Conservation (phyloP, 140 eudicot species). For the Cichorium intybus region DNA sequence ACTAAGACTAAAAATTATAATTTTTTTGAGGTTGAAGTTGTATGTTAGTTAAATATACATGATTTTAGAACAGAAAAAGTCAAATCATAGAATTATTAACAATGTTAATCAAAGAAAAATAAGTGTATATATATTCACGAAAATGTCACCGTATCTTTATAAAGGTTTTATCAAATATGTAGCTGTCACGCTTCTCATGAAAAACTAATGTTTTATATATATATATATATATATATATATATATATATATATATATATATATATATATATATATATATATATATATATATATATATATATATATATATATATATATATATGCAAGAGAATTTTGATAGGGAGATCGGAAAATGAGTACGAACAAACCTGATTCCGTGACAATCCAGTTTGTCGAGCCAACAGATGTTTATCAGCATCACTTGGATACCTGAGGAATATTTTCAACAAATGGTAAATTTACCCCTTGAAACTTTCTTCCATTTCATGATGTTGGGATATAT, state of each 20-base stretch:
- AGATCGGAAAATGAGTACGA: slow-evolving; percentile 8
- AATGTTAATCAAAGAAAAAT: too few species aligned
- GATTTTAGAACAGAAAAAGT: too few species aligned
- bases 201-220: too few species aligned
- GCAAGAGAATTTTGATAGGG: not conserved
- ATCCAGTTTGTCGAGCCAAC: slow-evolving; percentile 92
- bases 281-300: not conserved
- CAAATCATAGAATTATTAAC: too few species aligned
- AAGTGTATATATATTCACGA: too few species aligned
- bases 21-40: too few species aligned
- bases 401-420: slow-evolving; percentile 98
- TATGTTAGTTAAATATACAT: too few species aligned
- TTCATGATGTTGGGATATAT: not conserved
- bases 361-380: slow-evolving; percentile 90
- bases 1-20: too few species aligned
- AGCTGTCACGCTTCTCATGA: too few species aligned
- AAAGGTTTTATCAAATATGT: too few species aligned
- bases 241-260: not conserved
- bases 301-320: not conserved
- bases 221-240: not conserved
- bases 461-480: not conserved
- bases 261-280: slow-evolving; percentile 18
- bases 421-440: slow-evolving; percentile 81
- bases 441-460: not conserved
- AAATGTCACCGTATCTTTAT: too few species aligned